These are phyloP conservation scores for Vachellia pachyceras DNA, from an alignment of 306 rosid genomes.

Conservation along the genomic window DNA sequence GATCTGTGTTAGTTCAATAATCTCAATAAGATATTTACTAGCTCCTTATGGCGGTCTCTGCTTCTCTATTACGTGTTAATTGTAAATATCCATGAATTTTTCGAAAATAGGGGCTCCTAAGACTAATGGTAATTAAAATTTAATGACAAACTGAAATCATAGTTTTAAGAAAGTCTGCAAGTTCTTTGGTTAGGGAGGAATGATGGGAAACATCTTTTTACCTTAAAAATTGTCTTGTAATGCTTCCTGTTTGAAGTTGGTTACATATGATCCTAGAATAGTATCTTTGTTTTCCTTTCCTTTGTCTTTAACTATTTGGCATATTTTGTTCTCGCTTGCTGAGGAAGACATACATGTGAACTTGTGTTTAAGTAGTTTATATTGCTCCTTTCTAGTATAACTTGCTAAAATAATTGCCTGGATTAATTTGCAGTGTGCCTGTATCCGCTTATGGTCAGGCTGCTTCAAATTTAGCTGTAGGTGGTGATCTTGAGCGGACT, in stretches of 20 bases:
- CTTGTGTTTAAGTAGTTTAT: background rate
- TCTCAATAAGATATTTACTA: background rate
- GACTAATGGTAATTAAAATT: background rate
- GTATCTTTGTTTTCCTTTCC: background rate
- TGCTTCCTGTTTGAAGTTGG: background rate
- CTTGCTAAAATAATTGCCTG: conserved; percentile 27
- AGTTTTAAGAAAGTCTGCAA: background rate
- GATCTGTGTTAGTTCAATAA: conserved; percentile 8
- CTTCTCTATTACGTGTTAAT: background rate
- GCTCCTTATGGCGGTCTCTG: background rate
- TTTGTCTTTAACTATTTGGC: background rate
- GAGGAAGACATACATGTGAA: background rate
- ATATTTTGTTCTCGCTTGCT: background rate
- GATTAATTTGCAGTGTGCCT: conserved; percentile 54
- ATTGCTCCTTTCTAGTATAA: background rate
- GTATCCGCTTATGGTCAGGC: conserved; percentile 78
- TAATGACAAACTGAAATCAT: background rate
- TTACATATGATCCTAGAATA: background rate
- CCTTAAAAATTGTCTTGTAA: background rate
- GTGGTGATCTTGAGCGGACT: conserved; percentile 82
- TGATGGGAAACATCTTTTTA: background rate
- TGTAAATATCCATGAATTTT: background rate
- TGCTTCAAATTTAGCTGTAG: conserved; percentile 91
- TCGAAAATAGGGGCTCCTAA: background rate
- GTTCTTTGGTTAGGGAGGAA: background rate